Conservation (phyloP, 441 rosid species). For the Syzygium syzygioides region DNA sequence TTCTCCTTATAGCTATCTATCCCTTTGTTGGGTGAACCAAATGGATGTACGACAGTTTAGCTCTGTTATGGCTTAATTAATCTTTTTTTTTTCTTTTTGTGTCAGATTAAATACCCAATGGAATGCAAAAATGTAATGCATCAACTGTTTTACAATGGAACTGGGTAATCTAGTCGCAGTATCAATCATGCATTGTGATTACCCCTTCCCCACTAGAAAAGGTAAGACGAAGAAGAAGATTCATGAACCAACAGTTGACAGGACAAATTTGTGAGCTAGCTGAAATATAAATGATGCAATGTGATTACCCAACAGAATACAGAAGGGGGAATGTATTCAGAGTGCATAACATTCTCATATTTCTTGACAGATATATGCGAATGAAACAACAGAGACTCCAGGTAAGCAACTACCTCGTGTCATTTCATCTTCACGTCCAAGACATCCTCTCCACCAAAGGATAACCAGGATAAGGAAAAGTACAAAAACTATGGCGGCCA, state of each 20-base stretch:
- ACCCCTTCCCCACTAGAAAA: not conserved
- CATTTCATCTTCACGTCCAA: not conserved
- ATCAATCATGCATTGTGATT: not conserved
- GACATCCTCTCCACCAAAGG: no score
- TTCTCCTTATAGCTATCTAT: not conserved
- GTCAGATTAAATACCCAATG: not conserved
- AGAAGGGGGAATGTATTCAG: not conserved
- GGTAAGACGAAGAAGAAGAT: not conserved
- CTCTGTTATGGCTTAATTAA: not conserved
- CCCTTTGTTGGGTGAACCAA: not conserved
- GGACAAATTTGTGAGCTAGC: not conserved
- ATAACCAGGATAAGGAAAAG: no score
- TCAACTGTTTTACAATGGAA: not conserved
- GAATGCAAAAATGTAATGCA: not conserved
- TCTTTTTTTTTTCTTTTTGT: not conserved
- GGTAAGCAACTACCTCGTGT: not conserved
- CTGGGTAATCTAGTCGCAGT: not conserved
- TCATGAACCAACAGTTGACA: not conserved
- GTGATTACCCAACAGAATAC: no score
- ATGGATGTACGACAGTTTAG: not conserved
- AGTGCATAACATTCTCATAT: not conserved
- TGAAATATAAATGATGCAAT: not conserved
- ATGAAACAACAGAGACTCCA: not conserved
- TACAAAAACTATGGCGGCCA: no score
- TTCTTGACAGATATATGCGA: not conserved